These are phyloP conservation scores for Acanthamoeba lenticulata DNA, from an alignment of 208 protist genomes.

Conservation along the genomic window DNA sequence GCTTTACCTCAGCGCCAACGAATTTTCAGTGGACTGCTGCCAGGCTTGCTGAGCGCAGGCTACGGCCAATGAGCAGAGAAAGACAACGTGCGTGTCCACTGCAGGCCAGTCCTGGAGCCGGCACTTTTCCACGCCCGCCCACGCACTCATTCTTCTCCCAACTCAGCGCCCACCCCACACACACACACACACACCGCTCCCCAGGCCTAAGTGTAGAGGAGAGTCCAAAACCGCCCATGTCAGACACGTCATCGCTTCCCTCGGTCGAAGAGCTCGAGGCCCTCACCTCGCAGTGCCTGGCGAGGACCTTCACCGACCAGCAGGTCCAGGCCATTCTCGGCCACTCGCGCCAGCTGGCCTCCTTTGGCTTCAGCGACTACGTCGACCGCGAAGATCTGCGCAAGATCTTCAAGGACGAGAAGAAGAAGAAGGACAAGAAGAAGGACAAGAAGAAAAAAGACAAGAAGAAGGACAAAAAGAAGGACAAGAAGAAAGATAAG, in stretches of 20 bases:
- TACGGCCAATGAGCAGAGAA: no score
- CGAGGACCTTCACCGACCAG: constrained; percentile 1
- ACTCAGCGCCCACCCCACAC: no score
- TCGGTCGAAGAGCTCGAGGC: background rate
- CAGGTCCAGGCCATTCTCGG: background rate
- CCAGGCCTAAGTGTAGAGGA: background rate
- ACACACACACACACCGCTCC: background rate
- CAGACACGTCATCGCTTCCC: background rate
- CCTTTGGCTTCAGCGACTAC: background rate
- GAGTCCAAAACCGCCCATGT: background rate
- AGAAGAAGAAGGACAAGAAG: background rate
- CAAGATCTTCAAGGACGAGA: constrained; percentile 20
- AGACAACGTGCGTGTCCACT: no score
- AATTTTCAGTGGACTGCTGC: no score
- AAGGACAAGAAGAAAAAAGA: background rate
- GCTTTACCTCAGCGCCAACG: no score
- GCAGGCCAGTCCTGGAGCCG: no score
- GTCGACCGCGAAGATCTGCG: background rate
- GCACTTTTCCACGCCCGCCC: no score
- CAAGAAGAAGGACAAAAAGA: background rate
- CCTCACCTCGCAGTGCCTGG: background rate
- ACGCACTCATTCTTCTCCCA: no score
- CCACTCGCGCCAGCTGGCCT: background rate
- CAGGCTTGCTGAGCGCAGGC: no score
- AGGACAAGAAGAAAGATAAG: background rate